Percentiles rank a stretch among this genome's conserved stretches.
Conservation (phyloP, 768 basidiomycete species). For the Phanerochaete sordida region DNA sequence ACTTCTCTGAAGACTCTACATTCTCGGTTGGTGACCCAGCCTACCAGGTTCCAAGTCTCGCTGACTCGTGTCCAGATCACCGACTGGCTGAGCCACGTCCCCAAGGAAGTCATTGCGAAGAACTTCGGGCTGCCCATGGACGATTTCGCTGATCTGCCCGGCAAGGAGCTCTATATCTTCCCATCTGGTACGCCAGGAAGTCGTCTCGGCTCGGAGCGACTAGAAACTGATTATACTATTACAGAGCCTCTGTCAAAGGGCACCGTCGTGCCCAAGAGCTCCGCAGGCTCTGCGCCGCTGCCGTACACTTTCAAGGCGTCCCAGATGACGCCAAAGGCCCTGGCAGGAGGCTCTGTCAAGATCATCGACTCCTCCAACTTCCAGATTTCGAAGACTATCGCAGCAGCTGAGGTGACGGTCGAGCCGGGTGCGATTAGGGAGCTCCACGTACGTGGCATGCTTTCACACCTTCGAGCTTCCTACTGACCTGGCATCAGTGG, state of each 20-base stretch:
- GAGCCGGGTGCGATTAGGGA: constrained; percentile 48
- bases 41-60: background rate
- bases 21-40: constrained; percentile 26
- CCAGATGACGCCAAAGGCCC: constrained; percentile 38
- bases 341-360: constrained; percentile 39
- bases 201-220: background rate
- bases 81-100: constrained; percentile 28
- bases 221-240: no score
- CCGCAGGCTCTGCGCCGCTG: constrained; percentile 41
- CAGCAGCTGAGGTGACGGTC: constrained; percentile 55
- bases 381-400: constrained; percentile 46
- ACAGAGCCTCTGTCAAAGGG: constrained; percentile 27
- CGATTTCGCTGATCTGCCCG: constrained; percentile 25
- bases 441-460: constrained; percentile 11
- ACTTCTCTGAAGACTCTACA: constrained; percentile 30
- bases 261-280: constrained; percentile 33
- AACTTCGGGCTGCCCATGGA: constrained; percentile 23
- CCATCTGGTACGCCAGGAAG: constrained; percentile 17
- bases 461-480: background rate
- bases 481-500: constrained; percentile 47
- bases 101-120: constrained; percentile 34
- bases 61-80: constrained; percentile 17
- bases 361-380: constrained; percentile 49
- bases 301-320: constrained; percentile 49
- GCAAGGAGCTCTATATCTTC: constrained; percentile 26